Evolutionary conservation across 163 green algal species (phyloP).

Genomic region (Scenedesmus sp.): DNA sequence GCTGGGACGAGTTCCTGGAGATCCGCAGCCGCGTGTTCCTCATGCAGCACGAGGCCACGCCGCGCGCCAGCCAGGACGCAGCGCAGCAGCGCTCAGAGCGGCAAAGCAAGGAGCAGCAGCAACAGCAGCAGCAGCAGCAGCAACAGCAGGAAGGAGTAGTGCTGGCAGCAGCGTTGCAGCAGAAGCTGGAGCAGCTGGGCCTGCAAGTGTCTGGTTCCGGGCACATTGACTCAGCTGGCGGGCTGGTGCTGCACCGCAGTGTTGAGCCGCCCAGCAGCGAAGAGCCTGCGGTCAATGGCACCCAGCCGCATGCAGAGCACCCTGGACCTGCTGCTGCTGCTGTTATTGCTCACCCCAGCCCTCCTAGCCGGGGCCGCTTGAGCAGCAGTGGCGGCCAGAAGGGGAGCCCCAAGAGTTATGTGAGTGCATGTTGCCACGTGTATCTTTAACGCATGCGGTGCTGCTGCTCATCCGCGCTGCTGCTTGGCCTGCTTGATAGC

Average conservation of each 20-base stretch:
- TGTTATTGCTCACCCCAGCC: background rate
- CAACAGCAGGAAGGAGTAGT: slow-evolving; percentile 16
- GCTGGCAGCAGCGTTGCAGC: slow-evolving; percentile 19
- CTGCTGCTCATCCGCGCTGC: background rate
- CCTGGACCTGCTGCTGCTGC: background rate
- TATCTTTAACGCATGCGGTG: background rate
- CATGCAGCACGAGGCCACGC: slow-evolving; percentile 62
- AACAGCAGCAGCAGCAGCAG: background rate
- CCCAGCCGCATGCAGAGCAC: background rate
- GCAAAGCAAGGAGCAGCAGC: slow-evolving; percentile 27
- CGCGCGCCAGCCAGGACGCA: background rate
- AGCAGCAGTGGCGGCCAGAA: slow-evolving; percentile 35
- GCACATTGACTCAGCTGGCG: background rate
- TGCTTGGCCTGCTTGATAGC: background rate
- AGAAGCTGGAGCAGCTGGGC: slow-evolving; percentile 20
- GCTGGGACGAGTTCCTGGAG: slow-evolving; percentile 69
- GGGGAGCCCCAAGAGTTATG: slow-evolving; percentile 38
- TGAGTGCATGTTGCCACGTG: background rate
- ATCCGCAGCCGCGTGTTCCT: slow-evolving; percentile 67
- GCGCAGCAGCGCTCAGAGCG: background rate
- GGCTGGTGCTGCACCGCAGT: background rate
- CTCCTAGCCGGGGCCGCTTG: slow-evolving; percentile 21
- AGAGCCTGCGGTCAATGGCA: background rate
- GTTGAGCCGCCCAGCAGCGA: background rate
- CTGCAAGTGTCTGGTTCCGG: background rate